These are phyloP conservation scores for Suillus subluteus DNA, from an alignment of 768 basidiomycete species.

Conservation along the genomic window DNA sequence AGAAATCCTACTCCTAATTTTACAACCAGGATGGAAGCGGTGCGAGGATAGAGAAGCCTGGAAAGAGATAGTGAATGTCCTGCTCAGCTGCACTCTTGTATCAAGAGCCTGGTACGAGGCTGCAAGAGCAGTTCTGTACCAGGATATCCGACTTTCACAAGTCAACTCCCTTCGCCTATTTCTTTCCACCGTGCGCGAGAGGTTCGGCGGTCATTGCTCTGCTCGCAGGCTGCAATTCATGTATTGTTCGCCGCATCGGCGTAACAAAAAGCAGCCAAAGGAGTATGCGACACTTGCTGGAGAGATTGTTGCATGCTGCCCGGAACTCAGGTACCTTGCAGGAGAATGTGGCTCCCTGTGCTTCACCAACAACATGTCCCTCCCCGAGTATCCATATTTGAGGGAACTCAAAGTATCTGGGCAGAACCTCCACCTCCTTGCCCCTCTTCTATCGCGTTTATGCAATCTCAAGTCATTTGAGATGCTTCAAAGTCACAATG, in stretches of 20 bases:
- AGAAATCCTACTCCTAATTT: not conserved
- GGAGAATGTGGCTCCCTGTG: not conserved
- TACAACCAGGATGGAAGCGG: not conserved
- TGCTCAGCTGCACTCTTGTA: not conserved
- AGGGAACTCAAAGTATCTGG: not conserved
- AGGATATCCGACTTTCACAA: not conserved
- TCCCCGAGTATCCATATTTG: not conserved
- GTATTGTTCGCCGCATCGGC: not conserved
- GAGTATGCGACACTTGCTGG: not conserved
- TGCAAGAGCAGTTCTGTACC: not conserved
- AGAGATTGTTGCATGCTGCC: not conserved
- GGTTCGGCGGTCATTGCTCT: not conserved
- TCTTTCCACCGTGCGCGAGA: not conserved
- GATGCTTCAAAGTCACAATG: not conserved
- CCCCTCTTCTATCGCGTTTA: not conserved
- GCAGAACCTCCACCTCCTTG: not conserved
- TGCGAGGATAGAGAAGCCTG: not conserved
- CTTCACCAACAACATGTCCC: not conserved
- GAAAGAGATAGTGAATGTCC: not conserved
- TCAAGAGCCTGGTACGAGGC: not conserved
- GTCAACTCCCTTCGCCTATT: not conserved
- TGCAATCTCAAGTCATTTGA: not conserved
- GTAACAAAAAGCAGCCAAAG: not conserved
- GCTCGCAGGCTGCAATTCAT: not conserved
- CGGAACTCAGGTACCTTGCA: not conserved